Evolutionary conservation across 371 early-diverging fungal species (phyloP).

Genomic region (Apophysomyces trapeziformis): DNA sequence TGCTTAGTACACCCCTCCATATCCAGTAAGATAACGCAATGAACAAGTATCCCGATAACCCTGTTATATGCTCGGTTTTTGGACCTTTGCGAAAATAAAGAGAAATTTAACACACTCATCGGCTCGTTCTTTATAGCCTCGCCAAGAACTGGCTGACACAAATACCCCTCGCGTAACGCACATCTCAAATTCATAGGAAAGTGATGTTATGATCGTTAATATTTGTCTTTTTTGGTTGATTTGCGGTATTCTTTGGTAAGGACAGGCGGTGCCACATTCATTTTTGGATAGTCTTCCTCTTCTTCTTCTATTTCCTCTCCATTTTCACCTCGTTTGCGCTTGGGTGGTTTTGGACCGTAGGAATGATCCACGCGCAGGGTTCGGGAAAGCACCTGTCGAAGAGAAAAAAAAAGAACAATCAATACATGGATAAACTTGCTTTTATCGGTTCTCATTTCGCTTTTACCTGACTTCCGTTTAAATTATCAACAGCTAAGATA

Average conservation of each 20-base stretch:
- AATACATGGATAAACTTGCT: no score
- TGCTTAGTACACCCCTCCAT: no score
- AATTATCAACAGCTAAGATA: constrained; percentile 92
- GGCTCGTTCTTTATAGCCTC: no score
- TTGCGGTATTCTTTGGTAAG: neutral
- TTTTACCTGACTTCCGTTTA: constrained; percentile 80
- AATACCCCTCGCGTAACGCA: no score
- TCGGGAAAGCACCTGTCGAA: constrained; percentile 31
- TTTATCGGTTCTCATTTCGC: no score
- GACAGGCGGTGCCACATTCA: neutral
- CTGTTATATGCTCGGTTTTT: no score
- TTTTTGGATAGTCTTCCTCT: constrained; percentile 72
- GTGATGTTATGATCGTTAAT: neutral
- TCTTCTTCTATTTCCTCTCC: constrained; percentile 37
- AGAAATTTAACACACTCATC: no score
- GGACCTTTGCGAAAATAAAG: no score
- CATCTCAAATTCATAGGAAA: neutral
- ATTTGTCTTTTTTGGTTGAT: neutral
- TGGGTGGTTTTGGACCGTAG: constrained; percentile 55
- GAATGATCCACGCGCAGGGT: constrained; percentile 49
- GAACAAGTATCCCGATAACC: no score
- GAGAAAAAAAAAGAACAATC: no score
- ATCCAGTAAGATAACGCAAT: no score
- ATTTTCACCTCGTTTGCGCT: constrained; percentile 36
- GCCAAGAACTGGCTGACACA: neutral